Base-by-base conservation (phyloP, 2,329 filamentous ascomycete genomes). In the Stagonosporopsis vannaccii region DNA sequence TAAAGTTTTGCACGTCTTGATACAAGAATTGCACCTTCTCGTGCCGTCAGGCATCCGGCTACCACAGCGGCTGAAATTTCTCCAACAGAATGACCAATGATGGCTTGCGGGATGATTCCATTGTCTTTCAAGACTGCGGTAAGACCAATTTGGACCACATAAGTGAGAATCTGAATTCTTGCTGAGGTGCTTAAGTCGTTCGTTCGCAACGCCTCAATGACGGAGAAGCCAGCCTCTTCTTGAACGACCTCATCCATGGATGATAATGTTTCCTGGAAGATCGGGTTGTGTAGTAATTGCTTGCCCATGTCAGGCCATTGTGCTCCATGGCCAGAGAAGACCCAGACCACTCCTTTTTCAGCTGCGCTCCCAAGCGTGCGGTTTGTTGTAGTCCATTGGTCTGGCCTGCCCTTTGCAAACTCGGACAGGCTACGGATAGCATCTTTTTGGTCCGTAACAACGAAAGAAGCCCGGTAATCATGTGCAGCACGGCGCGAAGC, bases 301-400 rank as follows among this genome's bases (percentile, higher is more conserved):
- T 69, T 68, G 7, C 77, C 78, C 78, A 80, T 80, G 3, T 71
- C 70, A 0, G 59, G 46, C 75, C 77, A 80, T 41, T 80, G 78
- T 2, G 77, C 77, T 25, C 79, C 78, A 41, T 80, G 79, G 1
- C 79, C 78, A 0, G 77, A 78, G 57, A 80, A 80, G 0, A 80
- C 69, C 74, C 75, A 79, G 0, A 73, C 70, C 5, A 59, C 57
- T 15, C 65, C 63, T 17, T 60, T 68, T 13, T 55, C 61, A 4
- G 59, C 47, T 7, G 52, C 42, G 30, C 41, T 60, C 23, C 42
- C 50, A 2, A 66, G 43, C 1, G 61, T 36, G 1, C 67, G 58
- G 25, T 56, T 59, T 37, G 47, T 53, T 3, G 32, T 32, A 17
- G 44, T 36, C 56, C 46, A 57, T 36, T 50, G 23, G 32, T 40